Evolutionary conservation across 371 early-diverging fungal species (phyloP), one percentile per base, ranked within the genome.

Genomic region (Entomophthora muscae): DNA sequence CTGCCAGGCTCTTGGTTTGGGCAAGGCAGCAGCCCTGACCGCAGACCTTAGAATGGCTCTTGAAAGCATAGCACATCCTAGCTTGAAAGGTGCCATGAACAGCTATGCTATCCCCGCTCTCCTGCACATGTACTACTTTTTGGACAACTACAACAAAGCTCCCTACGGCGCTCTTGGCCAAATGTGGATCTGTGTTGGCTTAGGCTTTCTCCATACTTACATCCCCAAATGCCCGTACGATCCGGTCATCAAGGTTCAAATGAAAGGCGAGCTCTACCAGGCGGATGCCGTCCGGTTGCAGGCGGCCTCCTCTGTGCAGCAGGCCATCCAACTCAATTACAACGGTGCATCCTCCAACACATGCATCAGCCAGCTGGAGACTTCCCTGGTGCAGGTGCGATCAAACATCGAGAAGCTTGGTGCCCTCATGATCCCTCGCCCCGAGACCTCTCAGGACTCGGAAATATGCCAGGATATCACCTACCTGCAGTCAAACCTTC

Each of bases 151-250:
- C 13, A 23, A 59, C 26, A 1, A 28, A 31, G 17, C 17, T 17
- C 42, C 42, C 17, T 55, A 55, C 27, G 27, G 27, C 3, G n/a
- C 21, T 24, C 24, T 42, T 64, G 85, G 85, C 51, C 76, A 76
- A 67, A 65, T 79, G 0, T 81, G 85, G 70, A 73, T 78, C 22
- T 68, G 72, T 17, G 57, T 85, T 0, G 80, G 80, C 2, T 64
- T 81, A 10, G 72, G 78, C 0, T 88, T 85, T 67, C 70, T 86
- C 55, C 73, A 75, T 5, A 73, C 79, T 0, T 88, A 86, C 61
- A 76, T 88, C 32, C 88, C 90, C 1, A 82, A 82, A 42, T 81
- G 85, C 52, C 87, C 90, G 0, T 72, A 83, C 54, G 90, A 90
- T 68, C 89, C 90, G 12, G 84, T 86, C 0, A 77, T 83, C 12